phyloP scores from a whole-genome alignment of 2,329 filamentous ascomycete genomes.

The Trichoderma sp. region DNA sequence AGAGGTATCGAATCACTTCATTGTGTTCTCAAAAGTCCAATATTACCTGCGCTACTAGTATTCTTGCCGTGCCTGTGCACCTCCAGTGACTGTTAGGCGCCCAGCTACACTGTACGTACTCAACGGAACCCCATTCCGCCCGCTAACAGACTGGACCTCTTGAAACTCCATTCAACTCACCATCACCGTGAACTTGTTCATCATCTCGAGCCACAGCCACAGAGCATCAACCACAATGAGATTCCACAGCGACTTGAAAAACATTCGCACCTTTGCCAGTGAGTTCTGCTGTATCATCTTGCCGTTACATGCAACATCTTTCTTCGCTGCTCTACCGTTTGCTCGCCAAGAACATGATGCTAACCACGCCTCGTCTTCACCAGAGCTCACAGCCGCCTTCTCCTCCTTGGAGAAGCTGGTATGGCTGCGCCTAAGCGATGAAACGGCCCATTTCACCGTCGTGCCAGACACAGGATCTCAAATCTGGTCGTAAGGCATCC shows the following conservation, averaged over 20 bases:
- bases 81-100: background rate
- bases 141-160: background rate
- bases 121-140: background rate
- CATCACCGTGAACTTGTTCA: background rate
- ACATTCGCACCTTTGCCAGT: slow-evolving; percentile 69
- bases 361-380: background rate
- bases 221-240: slow-evolving; percentile 53
- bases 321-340: background rate
- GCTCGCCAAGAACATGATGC: background rate
- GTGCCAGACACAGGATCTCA: slow-evolving; percentile 93
- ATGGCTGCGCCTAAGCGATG: slow-evolving; percentile 87
- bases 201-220: slow-evolving; percentile 1
- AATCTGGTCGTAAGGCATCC: slow-evolving; percentile 78
- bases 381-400: slow-evolving; percentile 66
- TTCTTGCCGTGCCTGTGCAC: background rate
- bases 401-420: slow-evolving; percentile 77
- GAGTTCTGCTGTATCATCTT: slow-evolving; percentile 33
- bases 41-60: too few relatives aligned
- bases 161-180: background rate
- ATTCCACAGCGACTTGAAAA: slow-evolving; percentile 67
- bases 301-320: background rate
- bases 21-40: too few relatives aligned
- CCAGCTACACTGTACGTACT: background rate
- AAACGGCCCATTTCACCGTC: slow-evolving; percentile 89
- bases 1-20: too few relatives aligned